Evolutionary conservation across 768 basidiomycete species (phyloP).

Genomic region (Leccinum rimulosum): DNA sequence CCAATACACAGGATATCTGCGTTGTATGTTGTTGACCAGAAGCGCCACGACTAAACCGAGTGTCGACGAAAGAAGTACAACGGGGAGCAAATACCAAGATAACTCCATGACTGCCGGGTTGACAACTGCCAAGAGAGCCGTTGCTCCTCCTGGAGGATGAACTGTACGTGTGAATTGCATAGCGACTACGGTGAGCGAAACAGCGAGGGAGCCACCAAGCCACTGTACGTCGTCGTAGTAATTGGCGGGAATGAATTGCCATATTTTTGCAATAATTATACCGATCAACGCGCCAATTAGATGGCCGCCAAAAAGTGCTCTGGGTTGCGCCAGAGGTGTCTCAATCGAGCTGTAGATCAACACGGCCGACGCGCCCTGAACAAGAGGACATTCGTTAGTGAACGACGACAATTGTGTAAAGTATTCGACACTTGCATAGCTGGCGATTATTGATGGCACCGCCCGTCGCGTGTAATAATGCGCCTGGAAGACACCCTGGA

Average conservation of each 20-base stretch:
- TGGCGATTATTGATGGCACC: slow-evolving; percentile 29
- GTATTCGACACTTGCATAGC: slow-evolving; percentile 16
- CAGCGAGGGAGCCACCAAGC: slow-evolving; percentile 37
- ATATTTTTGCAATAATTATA: slow-evolving; percentile 50
- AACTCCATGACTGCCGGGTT: slow-evolving; percentile 41
- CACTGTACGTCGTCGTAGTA: slow-evolving; percentile 46
- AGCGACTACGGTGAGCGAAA: slow-evolving; percentile 39
- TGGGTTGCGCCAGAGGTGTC: slow-evolving; percentile 52
- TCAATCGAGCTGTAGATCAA: slow-evolving; percentile 54
- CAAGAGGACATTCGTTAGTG: background rate
- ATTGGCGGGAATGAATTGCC: slow-evolving; percentile 43
- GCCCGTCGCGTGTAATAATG: slow-evolving; percentile 45
- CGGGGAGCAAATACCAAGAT: slow-evolving; percentile 54
- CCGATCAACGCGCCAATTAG: slow-evolving; percentile 42
- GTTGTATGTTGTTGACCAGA: slow-evolving; percentile 49
- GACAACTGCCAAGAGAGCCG: slow-evolving; percentile 49
- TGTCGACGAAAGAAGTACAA: slow-evolving; percentile 47
- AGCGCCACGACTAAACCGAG: slow-evolving; percentile 47
- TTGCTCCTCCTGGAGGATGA: slow-evolving; percentile 59
- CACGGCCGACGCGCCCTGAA: slow-evolving; percentile 54
- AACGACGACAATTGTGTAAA: background rate
- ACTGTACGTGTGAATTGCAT: slow-evolving; percentile 54
- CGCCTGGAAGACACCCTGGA: slow-evolving; percentile 51
- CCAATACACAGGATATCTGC: slow-evolving; percentile 50
- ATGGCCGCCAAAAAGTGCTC: slow-evolving; percentile 47